Evolutionary conservation across 2,329 filamentous ascomycete genomes (phyloP).

Genomic region (Aureobasidium sp.): DNA sequence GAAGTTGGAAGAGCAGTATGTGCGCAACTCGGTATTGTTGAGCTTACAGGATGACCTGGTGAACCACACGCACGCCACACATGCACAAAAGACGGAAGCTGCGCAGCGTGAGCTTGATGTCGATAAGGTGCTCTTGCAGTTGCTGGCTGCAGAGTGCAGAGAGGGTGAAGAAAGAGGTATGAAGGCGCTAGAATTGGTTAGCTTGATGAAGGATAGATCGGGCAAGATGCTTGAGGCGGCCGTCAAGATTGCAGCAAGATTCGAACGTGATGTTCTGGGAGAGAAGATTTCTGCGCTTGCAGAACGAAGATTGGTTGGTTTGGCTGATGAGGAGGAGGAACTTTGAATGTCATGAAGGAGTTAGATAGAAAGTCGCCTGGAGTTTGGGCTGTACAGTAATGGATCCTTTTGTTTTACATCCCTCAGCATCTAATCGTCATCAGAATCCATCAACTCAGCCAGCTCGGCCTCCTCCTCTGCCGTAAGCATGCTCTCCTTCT

Average conservation of each 20-base stretch:
- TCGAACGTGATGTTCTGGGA: constrained; percentile 67
- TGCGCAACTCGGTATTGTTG: constrained; percentile 63
- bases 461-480: constrained; percentile 89
- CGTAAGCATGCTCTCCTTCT: constrained; percentile 51
- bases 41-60: constrained; percentile 69
- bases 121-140: constrained; percentile 82
- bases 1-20: constrained; percentile 43
- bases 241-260: constrained; percentile 78
- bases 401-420: too few species aligned
- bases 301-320: constrained; percentile 56
- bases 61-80: constrained; percentile 55
- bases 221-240: constrained; percentile 91
- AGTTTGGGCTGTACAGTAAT: not conserved
- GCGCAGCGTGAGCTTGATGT: constrained; percentile 70
- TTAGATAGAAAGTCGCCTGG: not conserved
- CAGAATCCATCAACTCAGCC: constrained; percentile 70
- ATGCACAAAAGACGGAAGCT: constrained; percentile 58
- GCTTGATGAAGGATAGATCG: constrained; percentile 71
- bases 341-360: not conserved
- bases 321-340: constrained; percentile 47
- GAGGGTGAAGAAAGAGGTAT: constrained; percentile 89
- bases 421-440: constrained; percentile 6
- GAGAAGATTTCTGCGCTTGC: constrained; percentile 86
- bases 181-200: constrained; percentile 86
- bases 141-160: constrained; percentile 82